Conservation (phyloP, 495 filamentous ascomycete species). For the Amorphotheca resinae region DNA sequence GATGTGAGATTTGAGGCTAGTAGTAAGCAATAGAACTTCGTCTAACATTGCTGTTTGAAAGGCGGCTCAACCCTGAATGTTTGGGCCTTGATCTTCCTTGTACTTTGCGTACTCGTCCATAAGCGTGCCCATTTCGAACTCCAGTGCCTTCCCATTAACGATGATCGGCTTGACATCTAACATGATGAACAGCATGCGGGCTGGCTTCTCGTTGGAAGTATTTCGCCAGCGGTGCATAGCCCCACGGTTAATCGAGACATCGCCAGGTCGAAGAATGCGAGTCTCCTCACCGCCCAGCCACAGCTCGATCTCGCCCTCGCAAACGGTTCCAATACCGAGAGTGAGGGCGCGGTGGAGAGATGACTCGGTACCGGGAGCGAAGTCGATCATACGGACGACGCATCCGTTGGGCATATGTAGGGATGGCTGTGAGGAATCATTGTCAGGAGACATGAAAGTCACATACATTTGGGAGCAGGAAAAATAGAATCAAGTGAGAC, state of each 20-base stretch:
- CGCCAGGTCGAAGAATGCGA: conserved; percentile 42
- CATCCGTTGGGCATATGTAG: conserved; percentile 1
- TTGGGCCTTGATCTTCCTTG: too few relatives aligned
- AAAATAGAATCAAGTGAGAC: too few relatives aligned
- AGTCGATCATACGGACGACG: conserved; percentile 3
- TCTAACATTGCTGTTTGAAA: too few relatives aligned
- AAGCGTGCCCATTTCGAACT: background rate
- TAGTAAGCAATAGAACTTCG: too few relatives aligned
- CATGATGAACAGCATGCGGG: background rate
- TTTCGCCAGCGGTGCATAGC: conserved; percentile 1
- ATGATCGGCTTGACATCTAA: background rate
- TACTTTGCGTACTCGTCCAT: too few relatives aligned
- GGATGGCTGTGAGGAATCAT: background rate
- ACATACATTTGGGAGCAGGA: too few relatives aligned
- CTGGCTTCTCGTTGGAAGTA: background rate
- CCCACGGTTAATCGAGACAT: conserved; percentile 1
- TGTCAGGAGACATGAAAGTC: too few relatives aligned
- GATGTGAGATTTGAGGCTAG: too few relatives aligned
- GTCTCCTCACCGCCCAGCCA: conserved; percentile 47
- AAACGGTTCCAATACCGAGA: conserved; percentile 60
- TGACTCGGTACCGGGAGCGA: background rate
- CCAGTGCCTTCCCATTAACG: background rate
- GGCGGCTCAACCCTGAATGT: too few relatives aligned
- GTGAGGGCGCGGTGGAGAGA: conserved; percentile 57
- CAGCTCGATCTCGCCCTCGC: conserved; percentile 56